Evolutionary conservation across 306 rosid genomes (phyloP).

Genomic region (Gastrolobium bilobum): DNA sequence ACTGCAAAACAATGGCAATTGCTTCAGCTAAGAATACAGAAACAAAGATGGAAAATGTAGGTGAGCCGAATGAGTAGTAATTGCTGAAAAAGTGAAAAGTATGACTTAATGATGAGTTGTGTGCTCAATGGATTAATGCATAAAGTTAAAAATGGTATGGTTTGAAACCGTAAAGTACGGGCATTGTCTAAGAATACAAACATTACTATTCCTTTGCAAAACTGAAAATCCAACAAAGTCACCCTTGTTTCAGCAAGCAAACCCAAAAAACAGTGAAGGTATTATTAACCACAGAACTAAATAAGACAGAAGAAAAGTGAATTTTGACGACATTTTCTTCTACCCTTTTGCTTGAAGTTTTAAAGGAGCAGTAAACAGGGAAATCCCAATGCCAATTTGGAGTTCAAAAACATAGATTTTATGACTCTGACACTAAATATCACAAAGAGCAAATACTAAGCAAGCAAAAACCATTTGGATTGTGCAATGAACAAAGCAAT

Average conservation of each 20-base stretch:
- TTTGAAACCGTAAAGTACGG: constrained; percentile 45
- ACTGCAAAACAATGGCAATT: constrained; percentile 56
- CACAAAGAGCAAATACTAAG: constrained; percentile 44
- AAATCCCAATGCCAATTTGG: constrained; percentile 45
- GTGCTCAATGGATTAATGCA: constrained; percentile 53
- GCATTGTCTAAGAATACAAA: constrained; percentile 58
- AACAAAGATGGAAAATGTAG: constrained; percentile 58
- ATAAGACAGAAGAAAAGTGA: constrained; percentile 32
- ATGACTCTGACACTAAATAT: constrained; percentile 46
- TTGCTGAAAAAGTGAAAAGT: constrained; percentile 46
- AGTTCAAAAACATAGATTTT: constrained; percentile 41
- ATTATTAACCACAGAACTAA: constrained; percentile 41
- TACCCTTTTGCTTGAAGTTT: constrained; percentile 44
- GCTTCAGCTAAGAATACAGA: constrained; percentile 53
- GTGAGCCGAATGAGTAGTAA: constrained; percentile 57
- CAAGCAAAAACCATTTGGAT: constrained; percentile 41
- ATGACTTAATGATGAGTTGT: constrained; percentile 53
- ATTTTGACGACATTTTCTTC: constrained; percentile 19
- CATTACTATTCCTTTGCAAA: constrained; percentile 64
- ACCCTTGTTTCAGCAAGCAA: constrained; percentile 54
- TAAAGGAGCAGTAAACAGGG: constrained; percentile 35
- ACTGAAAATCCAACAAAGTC: constrained; percentile 51
- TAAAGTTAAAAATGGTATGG: constrained; percentile 50
- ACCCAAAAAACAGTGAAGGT: constrained; percentile 42
- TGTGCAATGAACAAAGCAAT: constrained; percentile 53